Base-by-base conservation (phyloP, 257 asterid species). In the Solanum boliviense region DNA sequence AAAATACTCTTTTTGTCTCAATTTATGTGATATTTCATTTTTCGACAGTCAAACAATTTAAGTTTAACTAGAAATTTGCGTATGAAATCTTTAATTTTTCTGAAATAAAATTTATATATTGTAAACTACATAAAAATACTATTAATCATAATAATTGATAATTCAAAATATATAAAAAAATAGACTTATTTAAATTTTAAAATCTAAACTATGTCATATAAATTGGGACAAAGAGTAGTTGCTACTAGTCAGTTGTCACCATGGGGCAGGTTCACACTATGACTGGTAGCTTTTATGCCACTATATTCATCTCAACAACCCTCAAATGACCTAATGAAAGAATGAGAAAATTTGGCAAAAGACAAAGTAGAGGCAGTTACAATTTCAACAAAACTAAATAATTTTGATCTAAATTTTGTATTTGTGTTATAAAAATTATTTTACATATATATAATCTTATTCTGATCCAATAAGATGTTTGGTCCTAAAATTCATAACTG, bases 131-230 rank as follows among this genome's bases (percentile, higher is more conserved):
- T 0, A 46, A 16, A 52, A 52, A 16, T 52, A 52, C 4, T 6
- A 52, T 52, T 1, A 52, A 52, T 16, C 3, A 52, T 0, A 52
- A 18, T 16, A 52, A 16, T 18, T 52, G 23, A 5, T 3, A 16
- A 52, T 16, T 52, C 0, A 52, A 52, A 52, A 52, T 6, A 48
- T 52, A 48, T 48, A 1, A 0, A 13, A 52, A 56, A 56, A 18
- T 18, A 18, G 0, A 18, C 9, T 18, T 52, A 2, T 6, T 18
- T 18, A 0, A 5, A 18, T 52, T 52, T 52, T 1, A 1, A 52
- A 56, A 18, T 56, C 0, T 0, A 2, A 56, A 56, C 0, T 6
- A 0, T 18, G 1, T 18, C n/a, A 6, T 56, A 18, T 18, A 56
- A 52, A 46, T 46, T 48, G 8, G 3, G 0, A 15, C 1, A 9